Evolutionary conservation across 805 yeast species (phyloP).

Genomic region (Candida hispaniensis): DNA sequence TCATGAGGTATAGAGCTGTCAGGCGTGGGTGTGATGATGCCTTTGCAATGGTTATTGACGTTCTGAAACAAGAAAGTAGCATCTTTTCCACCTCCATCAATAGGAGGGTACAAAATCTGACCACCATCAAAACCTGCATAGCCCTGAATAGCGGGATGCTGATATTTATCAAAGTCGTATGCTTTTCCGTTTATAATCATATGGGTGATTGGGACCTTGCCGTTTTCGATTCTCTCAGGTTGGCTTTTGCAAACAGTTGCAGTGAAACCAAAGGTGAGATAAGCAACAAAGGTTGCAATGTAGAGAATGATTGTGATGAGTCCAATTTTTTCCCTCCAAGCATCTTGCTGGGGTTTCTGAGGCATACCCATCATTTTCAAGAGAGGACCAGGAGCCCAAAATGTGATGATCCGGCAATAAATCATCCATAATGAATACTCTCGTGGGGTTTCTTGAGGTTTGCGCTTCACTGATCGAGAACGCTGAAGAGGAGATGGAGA

Average conservation of each 20-base stretch:
- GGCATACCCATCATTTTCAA: constrained; percentile 64
- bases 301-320: constrained; percentile 62
- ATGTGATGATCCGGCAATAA: constrained; percentile 71
- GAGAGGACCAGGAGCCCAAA: constrained; percentile 83
- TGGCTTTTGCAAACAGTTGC: constrained; percentile 57
- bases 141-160: constrained; percentile 78
- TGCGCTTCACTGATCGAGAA: constrained; percentile 8
- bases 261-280: constrained; percentile 82
- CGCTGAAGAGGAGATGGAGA: constrained; percentile 12
- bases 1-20: constrained; percentile 62
- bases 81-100: constrained; percentile 79
- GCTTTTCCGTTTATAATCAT: constrained; percentile 76
- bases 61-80: constrained; percentile 80
- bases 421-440: constrained; percentile 52
- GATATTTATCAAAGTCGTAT: constrained; percentile 54
- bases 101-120: constrained; percentile 73
- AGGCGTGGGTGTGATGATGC: constrained; percentile 54
- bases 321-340: constrained; percentile 96
- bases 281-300: constrained; percentile 72
- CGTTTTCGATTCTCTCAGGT: constrained; percentile 43
- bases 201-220: constrained; percentile 48
- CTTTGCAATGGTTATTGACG: constrained; percentile 78
- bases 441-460: constrained; percentile 18
- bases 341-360: constrained; percentile 73
- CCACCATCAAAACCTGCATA: constrained; percentile 48